phyloP scores from a whole-genome alignment of 1,139 yeast species.

The Debaryomyces nepalensis region DNA sequence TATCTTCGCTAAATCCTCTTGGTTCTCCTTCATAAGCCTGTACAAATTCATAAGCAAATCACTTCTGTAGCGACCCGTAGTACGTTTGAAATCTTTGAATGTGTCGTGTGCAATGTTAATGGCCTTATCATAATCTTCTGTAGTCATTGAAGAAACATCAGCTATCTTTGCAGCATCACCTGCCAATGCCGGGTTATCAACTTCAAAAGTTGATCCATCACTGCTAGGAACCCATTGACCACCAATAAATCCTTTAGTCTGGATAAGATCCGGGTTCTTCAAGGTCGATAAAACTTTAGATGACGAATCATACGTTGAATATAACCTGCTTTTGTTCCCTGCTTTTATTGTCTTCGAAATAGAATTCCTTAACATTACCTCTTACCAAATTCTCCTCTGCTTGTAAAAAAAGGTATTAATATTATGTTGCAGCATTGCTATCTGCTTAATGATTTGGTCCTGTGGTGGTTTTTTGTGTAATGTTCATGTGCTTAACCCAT shows the following conservation, averaged over 20 bases:
- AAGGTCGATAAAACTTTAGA: conserved; percentile 24
- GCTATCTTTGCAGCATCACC: conserved; percentile 37
- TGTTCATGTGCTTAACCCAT: neutral
- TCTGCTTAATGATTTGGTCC: neutral
- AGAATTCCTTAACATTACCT: neutral
- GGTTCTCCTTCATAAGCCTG: conserved; percentile 64
- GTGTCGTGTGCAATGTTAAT: conserved; percentile 43
- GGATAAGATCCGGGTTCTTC: conserved; percentile 37
- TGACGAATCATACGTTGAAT: conserved; percentile 7
- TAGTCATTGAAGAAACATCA: conserved; percentile 41
- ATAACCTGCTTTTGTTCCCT: neutral
- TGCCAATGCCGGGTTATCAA: conserved; percentile 49
- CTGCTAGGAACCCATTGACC: conserved; percentile 46
- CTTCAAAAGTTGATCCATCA: conserved; percentile 36
- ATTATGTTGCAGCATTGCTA: conserved; percentile 1
- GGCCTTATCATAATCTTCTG: conserved; percentile 42
- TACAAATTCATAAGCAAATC: conserved; percentile 44
- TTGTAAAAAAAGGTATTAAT: neutral
- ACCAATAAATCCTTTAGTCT: conserved; percentile 47
- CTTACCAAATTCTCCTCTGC: neutral
- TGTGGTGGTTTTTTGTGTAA: conserved; percentile 4
- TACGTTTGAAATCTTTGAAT: conserved; percentile 39
- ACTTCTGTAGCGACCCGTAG: conserved; percentile 46
- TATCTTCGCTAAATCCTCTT: conserved; percentile 73
- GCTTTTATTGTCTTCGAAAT: neutral